Percentiles rank a stretch among this genome's conserved stretches.
phyloP scores from a whole-genome alignment of 2,329 filamentous ascomycete genomes.

The Hypoxylon sp. region DNA sequence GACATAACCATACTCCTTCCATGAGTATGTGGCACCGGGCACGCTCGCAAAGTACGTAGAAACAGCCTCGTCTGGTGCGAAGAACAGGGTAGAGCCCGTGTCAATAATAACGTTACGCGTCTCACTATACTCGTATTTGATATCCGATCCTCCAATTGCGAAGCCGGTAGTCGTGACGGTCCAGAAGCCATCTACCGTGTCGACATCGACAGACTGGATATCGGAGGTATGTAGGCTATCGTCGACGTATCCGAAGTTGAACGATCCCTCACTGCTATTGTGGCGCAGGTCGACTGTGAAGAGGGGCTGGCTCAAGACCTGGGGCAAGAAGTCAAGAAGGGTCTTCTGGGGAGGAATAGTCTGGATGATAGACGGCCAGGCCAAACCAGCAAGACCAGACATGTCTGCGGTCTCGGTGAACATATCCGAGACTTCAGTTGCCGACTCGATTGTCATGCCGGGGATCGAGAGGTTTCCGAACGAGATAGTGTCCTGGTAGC shows the following conservation, averaged over 20 bases:
- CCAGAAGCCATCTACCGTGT: conserved; percentile 64
- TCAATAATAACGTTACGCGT: conserved; percentile 69
- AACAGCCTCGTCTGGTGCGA: conserved; percentile 68
- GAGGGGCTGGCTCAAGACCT: conserved; percentile 55
- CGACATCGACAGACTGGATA: conserved; percentile 61
- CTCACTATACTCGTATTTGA: conserved; percentile 54
- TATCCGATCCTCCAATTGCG: conserved; percentile 49
- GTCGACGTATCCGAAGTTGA: conserved; percentile 65
- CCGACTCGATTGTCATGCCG: conserved; percentile 63
- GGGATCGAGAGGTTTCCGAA: conserved; percentile 59
- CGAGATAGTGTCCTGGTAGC: conserved; percentile 63
- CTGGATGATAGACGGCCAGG: conserved; percentile 59
- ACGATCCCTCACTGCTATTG: conserved; percentile 59
- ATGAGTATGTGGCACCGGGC: conserved; percentile 62
- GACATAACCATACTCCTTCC: conserved; percentile 61
- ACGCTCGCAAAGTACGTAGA: conserved; percentile 70
- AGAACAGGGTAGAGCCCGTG: conserved; percentile 75
- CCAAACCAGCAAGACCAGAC: conserved; percentile 66
- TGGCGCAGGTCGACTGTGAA: conserved; percentile 64
- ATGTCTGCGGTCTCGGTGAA: conserved; percentile 58
- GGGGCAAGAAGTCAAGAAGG: conserved; percentile 59
- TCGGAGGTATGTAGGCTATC: conserved; percentile 53
- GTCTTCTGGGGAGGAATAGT: conserved; percentile 57
- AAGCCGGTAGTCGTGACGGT: conserved; percentile 53
- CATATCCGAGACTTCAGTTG: conserved; percentile 56